Evolutionary conservation across 1,284 basidiomycete genomes (phyloP).

Genomic region (Meira miltonrushii): DNA sequence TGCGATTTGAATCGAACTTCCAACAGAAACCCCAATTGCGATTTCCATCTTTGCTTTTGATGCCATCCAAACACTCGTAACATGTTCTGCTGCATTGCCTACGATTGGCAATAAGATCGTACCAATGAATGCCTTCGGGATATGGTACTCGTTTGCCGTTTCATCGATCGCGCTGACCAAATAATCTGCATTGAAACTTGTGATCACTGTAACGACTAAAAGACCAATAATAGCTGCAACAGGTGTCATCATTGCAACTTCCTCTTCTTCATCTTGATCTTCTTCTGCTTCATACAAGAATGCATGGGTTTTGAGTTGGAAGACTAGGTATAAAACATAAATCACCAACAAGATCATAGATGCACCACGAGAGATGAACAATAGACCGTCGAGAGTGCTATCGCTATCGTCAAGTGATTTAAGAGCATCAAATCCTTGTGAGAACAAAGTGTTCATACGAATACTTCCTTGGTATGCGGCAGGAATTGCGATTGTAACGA

Average conservation of each 20-base stretch:
- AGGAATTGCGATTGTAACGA: constrained; percentile 85
- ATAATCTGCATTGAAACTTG: constrained; percentile 50
- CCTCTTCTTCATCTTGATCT: constrained; percentile 35
- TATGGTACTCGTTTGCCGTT: constrained; percentile 45
- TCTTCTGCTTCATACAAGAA: constrained; percentile 44
- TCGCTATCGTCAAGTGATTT: constrained; percentile 1
- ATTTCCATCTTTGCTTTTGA: constrained; percentile 52
- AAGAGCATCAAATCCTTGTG: constrained; percentile 3
- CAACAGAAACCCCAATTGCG: constrained; percentile 77
- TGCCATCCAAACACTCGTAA: constrained; percentile 48
- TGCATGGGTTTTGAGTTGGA: constrained; percentile 49
- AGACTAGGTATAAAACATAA: constrained; percentile 66
- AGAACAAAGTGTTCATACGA: constrained; percentile 13
- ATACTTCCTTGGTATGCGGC: constrained; percentile 67
- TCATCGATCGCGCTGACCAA: constrained; percentile 53
- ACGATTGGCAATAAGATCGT: constrained; percentile 74
- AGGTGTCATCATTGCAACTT: constrained; percentile 44
- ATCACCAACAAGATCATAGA: constrained; percentile 65
- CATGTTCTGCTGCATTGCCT: constrained; percentile 61
- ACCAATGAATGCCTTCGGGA: constrained; percentile 51
- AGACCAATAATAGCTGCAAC: constrained; percentile 42
- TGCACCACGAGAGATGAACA: constrained; percentile 50
- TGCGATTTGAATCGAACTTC: constrained; percentile 60
- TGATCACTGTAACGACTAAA: constrained; percentile 42
- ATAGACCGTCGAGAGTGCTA: constrained; percentile 21